Conservation (phyloP, 2,329 filamentous ascomycete species). For the Botryotinia narcissicola region DNA sequence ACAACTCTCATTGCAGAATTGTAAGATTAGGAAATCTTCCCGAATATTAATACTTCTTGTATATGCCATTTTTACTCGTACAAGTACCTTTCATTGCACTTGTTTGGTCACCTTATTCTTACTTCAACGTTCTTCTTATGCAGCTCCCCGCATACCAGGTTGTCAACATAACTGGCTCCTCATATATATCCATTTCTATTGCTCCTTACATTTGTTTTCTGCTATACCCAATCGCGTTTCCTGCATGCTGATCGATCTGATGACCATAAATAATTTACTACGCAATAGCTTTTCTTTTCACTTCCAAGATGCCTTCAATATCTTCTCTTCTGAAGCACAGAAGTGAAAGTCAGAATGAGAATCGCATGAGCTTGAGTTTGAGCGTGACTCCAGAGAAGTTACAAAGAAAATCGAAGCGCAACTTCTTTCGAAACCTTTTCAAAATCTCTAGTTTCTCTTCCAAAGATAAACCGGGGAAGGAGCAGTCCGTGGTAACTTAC, state of each 20-base stretch:
- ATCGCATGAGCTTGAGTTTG: constrained; percentile 23
- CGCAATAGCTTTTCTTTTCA: not conserved
- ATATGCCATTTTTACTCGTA: constrained; percentile 5
- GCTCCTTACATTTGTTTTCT: constrained; percentile 11
- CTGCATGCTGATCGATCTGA: constrained; percentile 23
- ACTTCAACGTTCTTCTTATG: constrained; percentile 14
- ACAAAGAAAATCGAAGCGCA: constrained; percentile 38
- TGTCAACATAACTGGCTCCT: constrained; percentile 18
- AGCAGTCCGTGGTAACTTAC: constrained; percentile 26
- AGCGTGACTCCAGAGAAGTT: constrained; percentile 31
- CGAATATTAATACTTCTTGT: constrained; percentile 1
- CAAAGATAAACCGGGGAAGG: constrained; percentile 16
- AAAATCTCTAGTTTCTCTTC: constrained; percentile 31
- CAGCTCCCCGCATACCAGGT: constrained; percentile 16
- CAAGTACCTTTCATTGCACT: constrained; percentile 1
- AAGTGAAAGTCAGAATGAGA: constrained; percentile 26
- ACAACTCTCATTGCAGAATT: constrained; percentile 10
- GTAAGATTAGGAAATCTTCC: constrained; percentile 2
- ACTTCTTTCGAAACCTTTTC: constrained; percentile 38
- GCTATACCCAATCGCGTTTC: constrained; percentile 20
- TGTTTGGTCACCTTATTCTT: constrained; percentile 8
- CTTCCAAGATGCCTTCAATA: constrained; percentile 35
- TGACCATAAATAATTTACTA: constrained; percentile 12
- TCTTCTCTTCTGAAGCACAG: constrained; percentile 34
- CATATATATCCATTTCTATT: not conserved